phyloP scores from a whole-genome alignment of 2,329 filamentous ascomycete species.

The Alternaria burnsii region DNA sequence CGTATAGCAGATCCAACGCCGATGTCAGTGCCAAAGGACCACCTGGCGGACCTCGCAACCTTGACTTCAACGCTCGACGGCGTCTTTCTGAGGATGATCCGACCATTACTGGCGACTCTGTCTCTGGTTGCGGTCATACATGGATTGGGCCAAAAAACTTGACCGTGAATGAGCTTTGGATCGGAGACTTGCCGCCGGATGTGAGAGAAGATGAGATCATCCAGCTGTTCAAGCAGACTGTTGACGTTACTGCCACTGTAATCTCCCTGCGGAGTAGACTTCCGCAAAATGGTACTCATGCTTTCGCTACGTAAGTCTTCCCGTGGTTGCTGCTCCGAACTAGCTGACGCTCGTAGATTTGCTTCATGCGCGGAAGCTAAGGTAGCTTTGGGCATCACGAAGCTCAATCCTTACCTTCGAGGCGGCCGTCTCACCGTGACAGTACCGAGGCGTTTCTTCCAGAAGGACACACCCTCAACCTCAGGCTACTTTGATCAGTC shows the following conservation, averaged over 20 bases:
- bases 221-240: constrained; percentile 26
- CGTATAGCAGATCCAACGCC: constrained; percentile 19
- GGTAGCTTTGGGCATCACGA: constrained; percentile 19
- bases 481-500: constrained; percentile 3
- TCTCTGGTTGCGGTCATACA: constrained; percentile 33
- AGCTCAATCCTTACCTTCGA: constrained; percentile 18
- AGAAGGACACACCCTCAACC: constrained; percentile 13
- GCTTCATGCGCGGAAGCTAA: constrained; percentile 20
- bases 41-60: constrained; percentile 7
- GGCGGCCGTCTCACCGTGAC: constrained; percentile 21
- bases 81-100: constrained; percentile 25
- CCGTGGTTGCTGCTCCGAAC: not conserved
- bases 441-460: constrained; percentile 35
- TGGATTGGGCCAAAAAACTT: constrained; percentile 45
- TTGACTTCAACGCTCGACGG: not conserved
- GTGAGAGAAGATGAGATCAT: constrained; percentile 22
- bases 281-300: constrained; percentile 17
- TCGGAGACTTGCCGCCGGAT: constrained; percentile 34
- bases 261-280: constrained; percentile 12
- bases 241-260: constrained; percentile 17
- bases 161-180: constrained; percentile 37
- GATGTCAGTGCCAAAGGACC: constrained; percentile 16
- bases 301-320: constrained; percentile 30
- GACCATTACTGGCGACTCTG: constrained; percentile 26
- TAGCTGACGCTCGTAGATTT: constrained; percentile 29